Base-by-base conservation (phyloP, 2,329 filamentous ascomycete genomes). In the Aspergillus oerlinghausenensis region DNA sequence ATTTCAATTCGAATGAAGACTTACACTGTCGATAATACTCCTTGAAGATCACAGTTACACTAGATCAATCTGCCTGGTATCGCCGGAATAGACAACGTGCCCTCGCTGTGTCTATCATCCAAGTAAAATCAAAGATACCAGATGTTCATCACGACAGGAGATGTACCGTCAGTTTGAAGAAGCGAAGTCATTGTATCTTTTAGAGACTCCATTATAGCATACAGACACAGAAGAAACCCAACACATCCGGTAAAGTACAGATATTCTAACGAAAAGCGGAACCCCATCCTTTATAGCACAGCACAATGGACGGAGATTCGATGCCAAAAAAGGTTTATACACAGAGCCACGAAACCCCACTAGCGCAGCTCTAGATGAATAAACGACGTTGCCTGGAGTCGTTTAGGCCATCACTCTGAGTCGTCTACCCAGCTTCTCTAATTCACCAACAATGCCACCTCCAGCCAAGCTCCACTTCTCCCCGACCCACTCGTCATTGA, bases 401-500 rank as follows among this genome's bases (percentile, higher is more conserved):
- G 54, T 50, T 52, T 63, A 64, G n/a, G 62, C 60, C 51, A 57
- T 52, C 48, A 75, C 69, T 59, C 74, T 73, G 51, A 76, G 67
- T 55, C 75, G 74, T 57, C 83, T 77, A 56, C 77, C 80, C 42
- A 84, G 83, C 67, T 87, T 85, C 78, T 96, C 91, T 77, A 97
- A 82, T 81, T 96, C 90, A 7, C 91, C 92, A 49, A 96, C 81
- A 52, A 93, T 83, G 17, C 92, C 92, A 66, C 88, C 86, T 23
- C 91, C 91, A 50, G 87, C 85, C 64, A 97, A 71, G 50, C 86
- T 86, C 92, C 92, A 96, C 77, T 90, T 90, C 80, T 95, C 89
- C 23, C 82, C 80, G 38, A 97, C 88, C 60, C 82, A 80, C 61
- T 78, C 79, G 68, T 92, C 86, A 66, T 89, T 87, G 51, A 97